Base-by-base conservation (phyloP, 2,329 filamentous ascomycete genomes). In the Aciculosporium take region DNA sequence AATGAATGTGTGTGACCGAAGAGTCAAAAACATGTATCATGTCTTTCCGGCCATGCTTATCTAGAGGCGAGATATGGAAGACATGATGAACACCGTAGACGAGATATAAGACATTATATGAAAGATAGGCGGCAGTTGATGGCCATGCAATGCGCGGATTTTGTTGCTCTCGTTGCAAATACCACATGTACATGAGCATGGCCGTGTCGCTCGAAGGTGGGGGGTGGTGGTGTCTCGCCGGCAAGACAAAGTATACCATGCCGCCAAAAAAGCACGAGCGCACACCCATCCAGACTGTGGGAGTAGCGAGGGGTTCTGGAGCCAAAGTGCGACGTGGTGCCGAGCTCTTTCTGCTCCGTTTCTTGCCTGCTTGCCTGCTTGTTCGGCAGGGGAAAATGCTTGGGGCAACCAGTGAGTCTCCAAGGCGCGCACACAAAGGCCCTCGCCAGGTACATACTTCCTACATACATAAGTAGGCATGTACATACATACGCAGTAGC, bases 1-100 rank as follows among this genome's bases (percentile, higher is more conserved):
- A n/a, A n/a, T n/a, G n/a, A 48, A 47, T 18, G 34, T 58, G 59
- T 59, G 53, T 53, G 50, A 61, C 58, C 51, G 5, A 51, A 55
- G 54, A 52, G 51, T 54, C 45, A 52, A 55, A 51, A 50, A 60
- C 55, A 50, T 59, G 55, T 57, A 57, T 53, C 56, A 56, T 45
- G 49, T 55, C 21, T 51, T 57, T 59, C 58, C 49, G 56, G 50
- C 58, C 55, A 58, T 53, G 51, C 44, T 49, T 53, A 51, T 51
- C 51, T 46, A 50, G 50, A 61, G 54, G 51, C 51, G 49, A 52
- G 52, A 58, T 53, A 53, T 52, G 51, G 59, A 52, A 36, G 44
- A 37, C 44, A 43, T 25, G 37, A 40, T 28, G 27, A 8, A n/a
- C 24, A 23, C 15, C 20, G 21, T 18, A 42, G 40, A 44, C 32